These are phyloP conservation scores for Aspergillus puulaauensis DNA, from an alignment of 2,329 filamentous ascomycete genomes.

Conservation along the genomic window DNA sequence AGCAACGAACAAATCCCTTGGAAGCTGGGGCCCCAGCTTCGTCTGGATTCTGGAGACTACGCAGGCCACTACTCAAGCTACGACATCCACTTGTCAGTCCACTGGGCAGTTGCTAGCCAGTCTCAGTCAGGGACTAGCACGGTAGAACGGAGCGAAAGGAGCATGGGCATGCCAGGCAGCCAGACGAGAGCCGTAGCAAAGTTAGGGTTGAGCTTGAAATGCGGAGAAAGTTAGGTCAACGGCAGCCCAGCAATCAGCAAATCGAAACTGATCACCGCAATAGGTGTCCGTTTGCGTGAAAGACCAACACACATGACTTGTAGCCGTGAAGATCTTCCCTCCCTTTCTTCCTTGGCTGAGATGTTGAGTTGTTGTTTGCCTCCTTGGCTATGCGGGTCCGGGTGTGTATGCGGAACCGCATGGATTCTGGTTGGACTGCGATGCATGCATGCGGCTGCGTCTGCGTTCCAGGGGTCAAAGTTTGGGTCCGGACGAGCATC, in stretches of 20 bases:
- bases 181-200: background rate
- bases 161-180: background rate
- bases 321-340: background rate
- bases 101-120: no score
- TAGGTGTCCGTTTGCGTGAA: no score
- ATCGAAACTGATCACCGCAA: no score
- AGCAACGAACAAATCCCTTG: background rate
- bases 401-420: conserved; percentile 3
- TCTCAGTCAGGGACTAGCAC: background rate
- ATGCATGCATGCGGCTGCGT: no score
- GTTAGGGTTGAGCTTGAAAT: background rate
- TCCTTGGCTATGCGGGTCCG: background rate
- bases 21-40: background rate
- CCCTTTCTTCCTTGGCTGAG: background rate
- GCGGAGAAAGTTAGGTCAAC: background rate
- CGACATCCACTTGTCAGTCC: no score
- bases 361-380: background rate
- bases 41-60: no score
- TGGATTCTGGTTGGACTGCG: background rate
- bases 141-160: background rate
- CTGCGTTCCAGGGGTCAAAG: no score
- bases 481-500: no score
- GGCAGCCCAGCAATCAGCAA: no score
- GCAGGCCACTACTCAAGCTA: no score
- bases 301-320: background rate